Evolutionary conservation across 225 moss, liverwort and hornwort genomes (phyloP).

Genomic region (Marchantia paleacea): DNA sequence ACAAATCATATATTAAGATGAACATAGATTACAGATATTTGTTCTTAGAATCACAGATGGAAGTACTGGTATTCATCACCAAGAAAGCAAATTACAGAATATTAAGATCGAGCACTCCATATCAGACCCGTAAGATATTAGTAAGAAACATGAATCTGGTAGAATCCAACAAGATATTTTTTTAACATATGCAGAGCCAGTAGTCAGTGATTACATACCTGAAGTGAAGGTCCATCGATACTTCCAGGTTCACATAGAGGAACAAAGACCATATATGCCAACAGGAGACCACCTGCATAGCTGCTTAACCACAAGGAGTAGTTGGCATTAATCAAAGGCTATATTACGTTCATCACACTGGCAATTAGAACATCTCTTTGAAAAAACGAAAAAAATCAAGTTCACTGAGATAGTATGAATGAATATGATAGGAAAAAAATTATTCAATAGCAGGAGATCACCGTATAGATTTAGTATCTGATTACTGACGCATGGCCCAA

Average conservation of each 20-base stretch:
- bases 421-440: too few relatives aligned
- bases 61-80: not conserved
- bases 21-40: not conserved
- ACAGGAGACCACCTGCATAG: conserved; percentile 86
- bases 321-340: not conserved
- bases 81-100: too few relatives aligned
- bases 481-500: too few relatives aligned
- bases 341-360: not conserved
- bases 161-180: too few relatives aligned
- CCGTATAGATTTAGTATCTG: too few relatives aligned
- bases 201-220: conserved; percentile 30
- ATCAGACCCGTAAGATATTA: not conserved
- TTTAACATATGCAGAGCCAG: too few relatives aligned
- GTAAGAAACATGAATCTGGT: not conserved
- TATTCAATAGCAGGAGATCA: too few relatives aligned
- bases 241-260: conserved; percentile 76
- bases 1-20: not conserved
- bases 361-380: not conserved
- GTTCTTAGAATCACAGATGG: not conserved
- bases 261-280: conserved; percentile 90
- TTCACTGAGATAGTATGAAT: too few relatives aligned
- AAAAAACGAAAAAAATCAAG: not conserved
- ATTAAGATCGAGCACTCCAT: not conserved
- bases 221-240: conserved; percentile 87
- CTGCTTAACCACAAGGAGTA: conserved; percentile 30